Evolutionary conservation across 345 rosid species (phyloP).

Genomic region (Viola odorata): DNA sequence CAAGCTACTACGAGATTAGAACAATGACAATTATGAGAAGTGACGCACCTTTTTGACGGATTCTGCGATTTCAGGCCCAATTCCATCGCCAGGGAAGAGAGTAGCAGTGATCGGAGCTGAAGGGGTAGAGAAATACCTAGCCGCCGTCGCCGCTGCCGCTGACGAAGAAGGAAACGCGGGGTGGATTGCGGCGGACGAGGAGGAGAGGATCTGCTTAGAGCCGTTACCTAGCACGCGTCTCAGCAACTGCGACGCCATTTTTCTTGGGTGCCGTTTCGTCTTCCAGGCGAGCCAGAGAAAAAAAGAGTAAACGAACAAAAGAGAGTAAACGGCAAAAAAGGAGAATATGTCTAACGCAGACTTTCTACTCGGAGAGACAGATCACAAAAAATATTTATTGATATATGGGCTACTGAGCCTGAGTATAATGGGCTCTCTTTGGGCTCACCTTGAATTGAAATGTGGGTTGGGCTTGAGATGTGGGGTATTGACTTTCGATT

Average conservation of each 20-base stretch:
- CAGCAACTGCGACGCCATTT: slow-evolving; percentile 26
- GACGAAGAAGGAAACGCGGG: slow-evolving; percentile 7
- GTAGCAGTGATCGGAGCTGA: slow-evolving; percentile 69
- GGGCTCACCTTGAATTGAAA: too few relatives aligned
- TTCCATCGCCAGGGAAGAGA: slow-evolving; percentile 96
- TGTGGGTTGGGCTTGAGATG: too few relatives aligned
- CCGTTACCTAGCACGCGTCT: slow-evolving; percentile 39
- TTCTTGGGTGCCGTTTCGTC: background rate
- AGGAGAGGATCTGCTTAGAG: slow-evolving; percentile 33
- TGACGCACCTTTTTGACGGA: slow-evolving; percentile 70
- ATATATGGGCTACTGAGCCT: too few relatives aligned
- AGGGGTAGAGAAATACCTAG: slow-evolving; percentile 55
- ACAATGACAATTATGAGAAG: too few relatives aligned
- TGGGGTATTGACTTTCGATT: too few relatives aligned
- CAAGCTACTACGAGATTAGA: background rate
- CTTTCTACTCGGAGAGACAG: background rate
- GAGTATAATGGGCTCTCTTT: too few relatives aligned
- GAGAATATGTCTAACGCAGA: background rate
- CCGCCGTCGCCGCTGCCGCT: slow-evolving; percentile 8
- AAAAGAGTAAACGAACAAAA: background rate
- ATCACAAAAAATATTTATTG: too few relatives aligned
- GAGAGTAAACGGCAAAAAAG: background rate
- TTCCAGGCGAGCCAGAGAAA: background rate
- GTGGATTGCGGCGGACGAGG: slow-evolving; percentile 10
- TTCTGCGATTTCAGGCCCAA: slow-evolving; percentile 98